Base-by-base conservation (phyloP, 2,329 filamentous ascomycete genomes). In the Aureobasidium sp. region DNA sequence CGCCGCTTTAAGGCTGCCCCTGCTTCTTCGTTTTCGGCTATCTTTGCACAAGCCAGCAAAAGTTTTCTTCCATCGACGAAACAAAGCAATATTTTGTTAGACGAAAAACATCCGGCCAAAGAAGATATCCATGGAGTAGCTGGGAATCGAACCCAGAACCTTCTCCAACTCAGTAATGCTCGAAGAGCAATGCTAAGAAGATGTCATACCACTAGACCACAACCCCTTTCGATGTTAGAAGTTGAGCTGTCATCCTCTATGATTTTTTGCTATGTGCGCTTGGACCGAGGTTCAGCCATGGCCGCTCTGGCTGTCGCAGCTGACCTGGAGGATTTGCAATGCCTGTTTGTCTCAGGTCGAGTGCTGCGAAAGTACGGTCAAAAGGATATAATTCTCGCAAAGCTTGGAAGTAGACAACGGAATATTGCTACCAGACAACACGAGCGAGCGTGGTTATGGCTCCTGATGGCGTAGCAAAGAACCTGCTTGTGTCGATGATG, bases 81-180 rank as follows among this genome's bases (percentile, higher is more conserved):
- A 7, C 36, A 41, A 29, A 42, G n/a, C 16, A 11, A 7, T 10
- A 10, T 34, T 16, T 2, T 21, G 14, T 3, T 3, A 4, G 7
- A 42, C n/a, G 29, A 25, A 7, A 48, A 11, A 5, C 25, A 14
- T 4, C 14, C 1, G 3, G 16, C 50, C 42, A 54, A 58, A 42
- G 8, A 21, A 39, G 30, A 58, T 3, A 32, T 25, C 37, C 25
- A 58, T 58, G 54, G 54, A 58, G 42, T 48, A 58, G 54, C 54
- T 58, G 54, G 54, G 54, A 58, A 58, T 58, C 54, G 54, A 58
- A 58, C 54, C 54, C 54, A 58, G 54, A 48, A 58, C 54, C 54
- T 58, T 58, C 54, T 58, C 54, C 54, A 58, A 41, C 42, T 58
- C 41, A 48, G 54, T n/a, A 58, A 29, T 30, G 53, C 42, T 58